Evolutionary conservation across 164 flowering plant species (phyloP).

Genomic region (Magnolia sinica): DNA sequence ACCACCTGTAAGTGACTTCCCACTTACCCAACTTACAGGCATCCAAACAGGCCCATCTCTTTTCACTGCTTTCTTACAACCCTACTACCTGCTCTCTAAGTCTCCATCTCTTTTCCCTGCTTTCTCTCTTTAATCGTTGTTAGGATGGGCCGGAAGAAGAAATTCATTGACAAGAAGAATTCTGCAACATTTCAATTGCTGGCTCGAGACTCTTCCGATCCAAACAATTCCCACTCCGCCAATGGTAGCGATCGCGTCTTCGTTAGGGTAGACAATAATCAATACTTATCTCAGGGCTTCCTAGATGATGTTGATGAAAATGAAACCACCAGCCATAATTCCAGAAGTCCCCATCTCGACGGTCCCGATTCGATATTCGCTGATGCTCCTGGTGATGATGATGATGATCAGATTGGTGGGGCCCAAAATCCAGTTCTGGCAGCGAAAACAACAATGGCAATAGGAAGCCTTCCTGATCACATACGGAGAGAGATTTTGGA

Average conservation of each 20-base stretch:
- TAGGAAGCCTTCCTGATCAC: conserved; percentile 44
- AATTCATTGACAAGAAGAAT: conserved; percentile 86
- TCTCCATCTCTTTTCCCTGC: too few species aligned
- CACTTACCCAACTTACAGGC: too few species aligned
- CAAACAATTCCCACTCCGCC: conserved; percentile 34
- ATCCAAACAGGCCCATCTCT: too few species aligned
- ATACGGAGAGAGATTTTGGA: conserved; percentile 78
- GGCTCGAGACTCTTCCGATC: conserved; percentile 76
- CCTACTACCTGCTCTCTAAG: too few species aligned
- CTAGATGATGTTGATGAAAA: conserved; percentile 15
- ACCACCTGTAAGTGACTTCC: too few species aligned
- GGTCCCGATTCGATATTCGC: conserved; percentile 67
- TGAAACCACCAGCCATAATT: neutral
- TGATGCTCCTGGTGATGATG: conserved; percentile 58
- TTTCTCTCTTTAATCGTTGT: neutral
- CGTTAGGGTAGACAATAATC: conserved; percentile 74
- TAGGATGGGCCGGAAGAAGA: conserved; percentile 50
- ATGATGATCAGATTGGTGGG: conserved; percentile 3
- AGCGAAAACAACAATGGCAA: neutral
- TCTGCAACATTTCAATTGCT: conserved; percentile 80
- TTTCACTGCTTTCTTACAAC: too few species aligned
- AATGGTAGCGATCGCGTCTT: conserved; percentile 61
- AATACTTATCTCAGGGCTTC: conserved; percentile 31
- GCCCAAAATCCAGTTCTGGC: neutral
- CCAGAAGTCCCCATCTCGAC: conserved; percentile 8